Conservation (phyloP, 148 eudicot species). For the Rhododendron henanense region DNA sequence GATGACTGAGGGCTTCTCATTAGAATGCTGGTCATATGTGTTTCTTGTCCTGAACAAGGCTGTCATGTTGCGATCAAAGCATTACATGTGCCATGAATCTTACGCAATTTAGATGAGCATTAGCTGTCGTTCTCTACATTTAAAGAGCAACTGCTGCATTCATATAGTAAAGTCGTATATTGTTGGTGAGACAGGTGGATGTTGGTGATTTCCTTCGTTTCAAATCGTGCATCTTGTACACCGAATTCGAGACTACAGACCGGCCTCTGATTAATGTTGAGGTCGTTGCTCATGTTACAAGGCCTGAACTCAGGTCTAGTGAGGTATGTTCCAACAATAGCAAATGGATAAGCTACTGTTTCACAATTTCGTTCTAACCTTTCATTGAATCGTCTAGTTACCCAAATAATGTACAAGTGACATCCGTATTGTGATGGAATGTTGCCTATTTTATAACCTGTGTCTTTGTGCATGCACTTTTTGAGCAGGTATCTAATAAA, state of each 20-base stretch:
- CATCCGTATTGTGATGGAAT: neutral
- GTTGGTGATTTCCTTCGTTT: slow-evolving; percentile 94
- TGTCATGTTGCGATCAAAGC: neutral
- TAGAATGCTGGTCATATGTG: neutral
- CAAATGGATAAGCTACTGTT: neutral
- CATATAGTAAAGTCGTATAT: neutral
- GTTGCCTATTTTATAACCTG: neutral
- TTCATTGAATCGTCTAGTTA: neutral
- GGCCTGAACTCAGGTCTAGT: slow-evolving; percentile 89
- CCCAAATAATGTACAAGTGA: neutral
- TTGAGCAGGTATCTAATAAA: slow-evolving; percentile 71
- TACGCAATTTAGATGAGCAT: neutral
- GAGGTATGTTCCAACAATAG: slow-evolving; percentile 50
- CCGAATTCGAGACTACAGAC: slow-evolving; percentile 69
- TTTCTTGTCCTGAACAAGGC: neutral
- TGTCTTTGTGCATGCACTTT: neutral
- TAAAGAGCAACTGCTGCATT: slow-evolving; percentile 7
- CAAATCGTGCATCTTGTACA: slow-evolving; percentile 87
- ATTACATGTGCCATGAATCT: neutral
- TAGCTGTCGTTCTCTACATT: neutral
- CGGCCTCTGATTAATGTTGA: slow-evolving; percentile 80
- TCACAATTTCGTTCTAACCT: neutral
- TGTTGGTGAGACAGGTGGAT: slow-evolving; percentile 64
- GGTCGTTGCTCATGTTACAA: slow-evolving; percentile 96
- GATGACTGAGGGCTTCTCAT: neutral